Percentiles rank a stretch among this genome's conserved stretches.
phyloP scores from a whole-genome alignment of 2,329 filamentous ascomycete genomes.

The Alternaria panax region DNA sequence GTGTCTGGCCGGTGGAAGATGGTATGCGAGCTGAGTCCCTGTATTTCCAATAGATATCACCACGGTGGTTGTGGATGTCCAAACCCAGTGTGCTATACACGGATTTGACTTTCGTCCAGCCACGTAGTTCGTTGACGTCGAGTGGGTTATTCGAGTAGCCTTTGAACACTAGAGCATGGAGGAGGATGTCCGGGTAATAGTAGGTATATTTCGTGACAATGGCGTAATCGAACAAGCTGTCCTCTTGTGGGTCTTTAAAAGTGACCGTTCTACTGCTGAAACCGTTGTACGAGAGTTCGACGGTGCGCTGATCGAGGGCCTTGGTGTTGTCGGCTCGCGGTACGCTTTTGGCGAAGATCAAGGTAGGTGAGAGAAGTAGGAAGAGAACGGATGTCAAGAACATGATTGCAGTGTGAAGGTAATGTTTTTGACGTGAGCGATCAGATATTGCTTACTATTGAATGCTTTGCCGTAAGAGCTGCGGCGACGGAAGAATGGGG shows the following conservation, averaged over 20 bases:
- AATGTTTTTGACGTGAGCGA: not conserved
- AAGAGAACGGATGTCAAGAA: not conserved
- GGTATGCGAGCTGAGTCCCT: not conserved
- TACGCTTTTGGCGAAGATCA: not conserved
- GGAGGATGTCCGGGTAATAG: slow-evolving; percentile 12
- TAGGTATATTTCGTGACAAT: slow-evolving; percentile 11
- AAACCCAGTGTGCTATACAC: not conserved
- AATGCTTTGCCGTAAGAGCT: not conserved
- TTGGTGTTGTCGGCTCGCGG: not conserved
- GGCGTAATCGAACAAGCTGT: slow-evolving; percentile 1
- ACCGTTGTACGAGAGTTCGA: not conserved
- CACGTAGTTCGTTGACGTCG: not conserved
- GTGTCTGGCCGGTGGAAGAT: not conserved
- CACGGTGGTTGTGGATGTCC: slow-evolving; percentile 5
- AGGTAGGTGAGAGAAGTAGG: not conserved
- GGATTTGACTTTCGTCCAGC: slow-evolving; percentile 14
- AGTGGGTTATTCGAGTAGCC: not conserved
- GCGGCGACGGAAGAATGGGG: not conserved
- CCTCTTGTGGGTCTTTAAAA: not conserved
- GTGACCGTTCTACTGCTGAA: not conserved
- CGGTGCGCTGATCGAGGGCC: not conserved
- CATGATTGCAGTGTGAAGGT: not conserved
- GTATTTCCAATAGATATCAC: slow-evolving; percentile 19
- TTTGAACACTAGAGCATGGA: slow-evolving; percentile 1
- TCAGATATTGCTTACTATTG: not conserved